Percentiles rank a stretch among this genome's conserved stretches.
phyloP scores from a whole-genome alignment of 306 rosid species.

The Cicer chorassanicum region DNA sequence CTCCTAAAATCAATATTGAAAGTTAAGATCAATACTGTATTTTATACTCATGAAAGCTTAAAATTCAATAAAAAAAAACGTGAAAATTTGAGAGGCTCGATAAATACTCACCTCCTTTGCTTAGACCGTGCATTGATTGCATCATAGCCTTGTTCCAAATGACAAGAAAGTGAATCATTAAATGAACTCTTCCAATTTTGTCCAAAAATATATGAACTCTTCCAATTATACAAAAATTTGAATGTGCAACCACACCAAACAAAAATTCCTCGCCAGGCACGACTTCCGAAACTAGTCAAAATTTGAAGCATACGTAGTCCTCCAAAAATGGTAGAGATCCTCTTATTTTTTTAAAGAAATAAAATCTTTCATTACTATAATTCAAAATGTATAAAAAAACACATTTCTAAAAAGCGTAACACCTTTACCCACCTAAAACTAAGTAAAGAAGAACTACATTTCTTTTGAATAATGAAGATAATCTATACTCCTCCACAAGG shows the following conservation, averaged over 20 bases:
- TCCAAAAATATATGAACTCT: neutral
- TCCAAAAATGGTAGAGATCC: neutral
- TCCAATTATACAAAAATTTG: conserved; percentile 17
- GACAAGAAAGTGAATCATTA: conserved; percentile 3
- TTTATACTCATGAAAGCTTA: no score
- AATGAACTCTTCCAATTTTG: neutral
- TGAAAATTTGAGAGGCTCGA: no score
- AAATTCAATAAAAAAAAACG: no score
- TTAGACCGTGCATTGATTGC: neutral
- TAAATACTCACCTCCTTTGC: neutral
- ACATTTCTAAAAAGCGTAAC: neutral
- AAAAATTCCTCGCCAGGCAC: neutral
- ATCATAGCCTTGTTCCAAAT: neutral
- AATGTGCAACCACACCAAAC: neutral
- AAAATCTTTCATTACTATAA: neutral
- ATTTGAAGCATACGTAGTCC: neutral
- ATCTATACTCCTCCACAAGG: conserved; percentile 5
- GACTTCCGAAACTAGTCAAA: neutral
- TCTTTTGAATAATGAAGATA: neutral
- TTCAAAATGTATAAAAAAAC: neutral
- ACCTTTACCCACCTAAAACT: neutral
- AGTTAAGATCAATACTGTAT: no score
- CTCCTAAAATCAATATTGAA: no score
- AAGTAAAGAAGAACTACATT: neutral
- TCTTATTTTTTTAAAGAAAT: neutral